Conservation (phyloP, 2,329 filamentous ascomycete genomes). For the Neopestalotiopsis rosae region DNA sequence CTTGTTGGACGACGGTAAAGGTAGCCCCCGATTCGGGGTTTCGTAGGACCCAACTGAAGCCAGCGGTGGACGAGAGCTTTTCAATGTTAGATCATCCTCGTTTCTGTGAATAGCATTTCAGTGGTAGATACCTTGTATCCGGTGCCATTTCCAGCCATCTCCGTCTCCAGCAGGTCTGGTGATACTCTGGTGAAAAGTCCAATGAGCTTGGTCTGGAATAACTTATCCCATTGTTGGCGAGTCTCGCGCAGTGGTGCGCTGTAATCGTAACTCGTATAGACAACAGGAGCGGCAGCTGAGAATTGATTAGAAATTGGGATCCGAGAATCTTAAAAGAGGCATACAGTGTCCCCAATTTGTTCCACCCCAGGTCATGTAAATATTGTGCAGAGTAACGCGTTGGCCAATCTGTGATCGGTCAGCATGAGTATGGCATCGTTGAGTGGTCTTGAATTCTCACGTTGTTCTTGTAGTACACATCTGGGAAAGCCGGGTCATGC, state of each 20-base stretch:
- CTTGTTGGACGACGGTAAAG: constrained; percentile 57
- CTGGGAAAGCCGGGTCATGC: constrained; percentile 50
- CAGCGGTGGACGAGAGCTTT: constrained; percentile 38
- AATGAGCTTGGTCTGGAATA: constrained; percentile 60
- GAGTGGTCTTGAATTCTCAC: background rate
- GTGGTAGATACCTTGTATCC: constrained; percentile 35
- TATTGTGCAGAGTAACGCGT: constrained; percentile 50
- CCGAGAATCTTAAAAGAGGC: constrained; percentile 4
- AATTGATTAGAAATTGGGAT: constrained; percentile 7
- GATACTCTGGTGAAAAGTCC: constrained; percentile 59
- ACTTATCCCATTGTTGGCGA: constrained; percentile 55
- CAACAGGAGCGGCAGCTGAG: constrained; percentile 48
- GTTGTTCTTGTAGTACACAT: constrained; percentile 63
- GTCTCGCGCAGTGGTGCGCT: constrained; percentile 58
- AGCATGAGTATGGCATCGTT: background rate
- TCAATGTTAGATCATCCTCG: background rate
- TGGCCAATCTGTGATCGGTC: constrained; percentile 44
- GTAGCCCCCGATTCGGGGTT: constrained; percentile 54
- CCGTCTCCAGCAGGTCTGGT: constrained; percentile 53
- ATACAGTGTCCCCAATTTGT: constrained; percentile 59
- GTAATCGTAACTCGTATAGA: constrained; percentile 52
- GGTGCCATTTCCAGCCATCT: constrained; percentile 61
- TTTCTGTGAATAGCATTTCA: background rate
- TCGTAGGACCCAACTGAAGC: constrained; percentile 57
- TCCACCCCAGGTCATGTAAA: constrained; percentile 61